These are phyloP conservation scores for Heliamphora exappendiculata DNA, from an alignment of 148 eudicot species.

Conservation along the genomic window DNA sequence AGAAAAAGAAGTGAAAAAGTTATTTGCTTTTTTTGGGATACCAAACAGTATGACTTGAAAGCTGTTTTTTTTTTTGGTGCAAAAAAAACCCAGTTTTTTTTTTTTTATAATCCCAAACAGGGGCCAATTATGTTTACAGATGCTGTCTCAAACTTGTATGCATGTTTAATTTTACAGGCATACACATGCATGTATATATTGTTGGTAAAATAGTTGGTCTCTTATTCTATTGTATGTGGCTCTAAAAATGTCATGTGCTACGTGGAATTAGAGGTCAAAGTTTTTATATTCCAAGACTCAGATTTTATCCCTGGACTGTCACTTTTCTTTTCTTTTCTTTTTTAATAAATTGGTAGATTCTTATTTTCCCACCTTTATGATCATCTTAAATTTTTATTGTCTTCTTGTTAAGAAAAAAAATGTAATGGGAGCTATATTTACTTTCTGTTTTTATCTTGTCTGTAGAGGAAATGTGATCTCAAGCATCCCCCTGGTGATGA, in stretches of 20 bases:
- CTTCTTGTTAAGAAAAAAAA: background rate
- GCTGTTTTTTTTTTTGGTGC: too few species aligned
- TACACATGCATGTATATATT: background rate
- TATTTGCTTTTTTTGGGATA: too few species aligned
- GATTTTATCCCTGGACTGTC: background rate
- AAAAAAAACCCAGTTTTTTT: too few species aligned
- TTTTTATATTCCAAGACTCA: background rate
- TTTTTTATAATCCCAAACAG: too few species aligned
- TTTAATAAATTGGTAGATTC: background rate
- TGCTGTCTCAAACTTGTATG: background rate
- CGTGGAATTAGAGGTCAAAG: background rate
- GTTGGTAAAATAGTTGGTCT: background rate
- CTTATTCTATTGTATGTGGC: background rate
- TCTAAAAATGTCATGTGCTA: background rate
- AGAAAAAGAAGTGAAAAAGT: too few species aligned
- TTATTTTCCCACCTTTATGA: background rate
- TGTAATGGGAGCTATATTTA: background rate
- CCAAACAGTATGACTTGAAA: too few species aligned
- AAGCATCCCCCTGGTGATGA: slow-evolving; percentile 99
- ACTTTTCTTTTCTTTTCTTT: background rate
- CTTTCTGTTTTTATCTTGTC: slow-evolving; percentile 1
- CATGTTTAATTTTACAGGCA: background rate
- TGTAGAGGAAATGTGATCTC: slow-evolving; percentile 92
- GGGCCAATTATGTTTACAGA: background rate
- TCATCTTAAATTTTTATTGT: background rate